Conservation (phyloP, 768 basidiomycete genomes). For the Chlorophyllum brunneum region DNA sequence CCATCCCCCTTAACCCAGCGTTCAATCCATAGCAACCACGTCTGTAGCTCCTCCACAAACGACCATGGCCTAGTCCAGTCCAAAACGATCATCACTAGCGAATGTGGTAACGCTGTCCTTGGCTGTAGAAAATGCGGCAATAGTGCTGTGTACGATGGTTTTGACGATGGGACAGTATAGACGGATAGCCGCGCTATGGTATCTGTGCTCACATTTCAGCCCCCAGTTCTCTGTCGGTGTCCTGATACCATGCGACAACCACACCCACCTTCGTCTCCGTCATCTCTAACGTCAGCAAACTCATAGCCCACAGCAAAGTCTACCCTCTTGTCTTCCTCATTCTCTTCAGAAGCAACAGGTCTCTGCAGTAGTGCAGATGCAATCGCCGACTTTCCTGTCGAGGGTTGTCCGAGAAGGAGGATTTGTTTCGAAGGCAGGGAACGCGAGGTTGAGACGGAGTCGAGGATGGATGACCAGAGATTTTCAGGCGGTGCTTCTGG, state of each 20-base stretch:
- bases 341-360: conserved; percentile 44
- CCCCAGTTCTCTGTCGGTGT: neutral
- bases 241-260: neutral
- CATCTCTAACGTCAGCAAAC: conserved; percentile 87
- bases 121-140: conserved; percentile 80
- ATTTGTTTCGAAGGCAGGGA: conserved; percentile 86
- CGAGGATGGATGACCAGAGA: conserved; percentile 90
- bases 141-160: conserved; percentile 64
- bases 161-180: conserved; percentile 83
- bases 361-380: conserved; percentile 71
- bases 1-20: conserved; percentile 70
- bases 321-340: conserved; percentile 52
- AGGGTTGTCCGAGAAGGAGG: conserved; percentile 76
- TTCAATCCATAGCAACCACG: conserved; percentile 87
- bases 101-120: conserved; percentile 59
- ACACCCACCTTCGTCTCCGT: conserved; percentile 85
- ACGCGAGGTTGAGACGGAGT: conserved; percentile 78
- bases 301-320: conserved; percentile 93
- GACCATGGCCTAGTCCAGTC: conserved; percentile 97
- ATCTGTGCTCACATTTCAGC: conserved; percentile 43
- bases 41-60: conserved; percentile 80
- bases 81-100: conserved; percentile 77
- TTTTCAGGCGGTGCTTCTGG: conserved; percentile 76
- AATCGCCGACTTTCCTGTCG: conserved; percentile 75
- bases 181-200: conserved; percentile 86